Evolutionary conservation across 345 rosid species (phyloP).

Genomic region (Ceriops zippeliana): DNA sequence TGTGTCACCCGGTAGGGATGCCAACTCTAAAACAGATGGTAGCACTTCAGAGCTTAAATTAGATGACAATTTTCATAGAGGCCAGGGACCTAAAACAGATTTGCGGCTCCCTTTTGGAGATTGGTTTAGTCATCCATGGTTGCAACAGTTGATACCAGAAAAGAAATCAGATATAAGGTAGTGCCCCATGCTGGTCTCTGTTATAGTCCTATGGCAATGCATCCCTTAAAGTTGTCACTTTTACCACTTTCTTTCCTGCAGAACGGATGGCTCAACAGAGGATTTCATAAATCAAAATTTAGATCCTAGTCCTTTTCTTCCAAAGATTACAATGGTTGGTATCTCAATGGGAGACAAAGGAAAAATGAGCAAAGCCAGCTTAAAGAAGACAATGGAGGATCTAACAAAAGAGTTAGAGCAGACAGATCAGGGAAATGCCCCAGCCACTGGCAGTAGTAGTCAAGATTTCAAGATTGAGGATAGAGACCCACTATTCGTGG

Average conservation of each 20-base stretch:
- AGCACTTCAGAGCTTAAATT: constrained; percentile 32
- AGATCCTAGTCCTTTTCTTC: constrained; percentile 69
- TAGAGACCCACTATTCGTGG: constrained; percentile 90
- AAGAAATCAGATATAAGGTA: constrained; percentile 40
- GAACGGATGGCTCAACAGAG: constrained; percentile 26
- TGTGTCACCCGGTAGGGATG: constrained; percentile 33
- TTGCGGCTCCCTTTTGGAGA: constrained; percentile 58
- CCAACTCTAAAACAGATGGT: constrained; percentile 33
- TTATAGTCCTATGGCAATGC: not conserved
- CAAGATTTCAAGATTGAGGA: constrained; percentile 43
- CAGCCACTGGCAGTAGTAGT: constrained; percentile 18
- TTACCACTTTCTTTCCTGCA: constrained; percentile 18
- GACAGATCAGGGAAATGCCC: constrained; percentile 48
- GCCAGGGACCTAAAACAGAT: constrained; percentile 36
- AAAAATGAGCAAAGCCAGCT: constrained; percentile 66
- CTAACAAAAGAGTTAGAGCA: constrained; percentile 70
- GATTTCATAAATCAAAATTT: constrained; percentile 36
- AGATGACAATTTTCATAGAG: constrained; percentile 28
- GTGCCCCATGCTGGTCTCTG: constrained; percentile 1
- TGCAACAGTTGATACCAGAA: constrained; percentile 28
- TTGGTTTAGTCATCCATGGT: constrained; percentile 54
- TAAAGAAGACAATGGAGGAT: constrained; percentile 84
- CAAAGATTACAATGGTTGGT: constrained; percentile 98
- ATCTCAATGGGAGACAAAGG: constrained; percentile 80
- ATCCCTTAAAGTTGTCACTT: constrained; percentile 4